phyloP scores from a whole-genome alignment of 805 yeast genomes.

The Candida tallmaniae region DNA sequence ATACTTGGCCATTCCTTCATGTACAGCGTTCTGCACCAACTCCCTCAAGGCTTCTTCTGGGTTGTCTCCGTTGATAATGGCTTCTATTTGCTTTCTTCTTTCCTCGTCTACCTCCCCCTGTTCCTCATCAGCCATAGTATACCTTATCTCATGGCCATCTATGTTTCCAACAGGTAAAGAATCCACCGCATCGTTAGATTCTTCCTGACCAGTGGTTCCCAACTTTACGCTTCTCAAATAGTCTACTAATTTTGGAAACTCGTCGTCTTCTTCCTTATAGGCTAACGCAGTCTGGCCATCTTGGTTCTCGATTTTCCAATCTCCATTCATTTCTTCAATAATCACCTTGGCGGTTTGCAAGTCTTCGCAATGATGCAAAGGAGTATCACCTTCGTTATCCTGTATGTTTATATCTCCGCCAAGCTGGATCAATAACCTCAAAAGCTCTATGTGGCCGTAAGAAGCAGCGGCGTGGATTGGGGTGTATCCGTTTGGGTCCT shows the following conservation, averaged over 20 bases:
- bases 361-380: slow-evolving; percentile 86
- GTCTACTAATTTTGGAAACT: slow-evolving; percentile 69
- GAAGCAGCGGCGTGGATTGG: slow-evolving; percentile 98
- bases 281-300: slow-evolving; percentile 75
- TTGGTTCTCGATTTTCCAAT: slow-evolving; percentile 55
- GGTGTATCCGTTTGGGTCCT: slow-evolving; percentile 93
- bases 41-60: slow-evolving; percentile 75
- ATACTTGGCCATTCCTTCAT: slow-evolving; percentile 44
- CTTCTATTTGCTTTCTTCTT: slow-evolving; percentile 60
- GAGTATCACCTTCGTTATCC: slow-evolving; percentile 92
- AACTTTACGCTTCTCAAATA: slow-evolving; percentile 46
- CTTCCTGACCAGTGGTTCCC: slow-evolving; percentile 6
- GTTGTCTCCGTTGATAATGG: slow-evolving; percentile 71
- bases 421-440: slow-evolving; percentile 47
- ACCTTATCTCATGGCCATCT: slow-evolving; percentile 52
- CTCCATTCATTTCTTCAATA: slow-evolving; percentile 66
- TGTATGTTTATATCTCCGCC: slow-evolving; percentile 81
- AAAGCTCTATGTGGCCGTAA: slow-evolving; percentile 72
- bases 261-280: slow-evolving; percentile 79
- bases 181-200: slow-evolving; percentile 1
- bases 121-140: slow-evolving; percentile 45
- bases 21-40: slow-evolving; percentile 62
- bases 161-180: slow-evolving; percentile 34
- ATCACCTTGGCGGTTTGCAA: slow-evolving; percentile 58
- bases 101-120: slow-evolving; percentile 28